Percentiles rank a stretch among this genome's conserved stretches.
phyloP scores from a whole-genome alignment of 441 rosid species.

The Jatropha podagrica region DNA sequence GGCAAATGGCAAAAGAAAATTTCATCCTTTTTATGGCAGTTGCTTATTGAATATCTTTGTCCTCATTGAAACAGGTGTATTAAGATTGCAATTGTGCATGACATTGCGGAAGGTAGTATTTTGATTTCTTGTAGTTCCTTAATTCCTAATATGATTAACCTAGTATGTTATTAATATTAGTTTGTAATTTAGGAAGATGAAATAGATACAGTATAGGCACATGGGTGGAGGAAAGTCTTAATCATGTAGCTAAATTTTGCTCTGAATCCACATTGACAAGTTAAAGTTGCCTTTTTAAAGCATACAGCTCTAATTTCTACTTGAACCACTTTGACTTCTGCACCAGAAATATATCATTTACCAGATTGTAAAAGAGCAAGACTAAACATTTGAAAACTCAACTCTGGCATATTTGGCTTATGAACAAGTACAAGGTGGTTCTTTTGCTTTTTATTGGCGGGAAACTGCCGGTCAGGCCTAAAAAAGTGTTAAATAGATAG shows the following conservation, averaged over 20 bases:
- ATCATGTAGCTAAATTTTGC: neutral
- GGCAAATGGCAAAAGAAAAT: neutral
- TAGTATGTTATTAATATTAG: neutral
- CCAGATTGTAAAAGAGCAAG: neutral
- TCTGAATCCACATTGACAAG: neutral
- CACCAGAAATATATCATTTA: neutral
- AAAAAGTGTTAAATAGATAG: neutral
- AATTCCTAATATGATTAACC: neutral
- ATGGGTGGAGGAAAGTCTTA: neutral
- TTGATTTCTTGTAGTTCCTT: constrained; percentile 3
- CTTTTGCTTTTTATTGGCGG: neutral
- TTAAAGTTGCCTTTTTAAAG: neutral
- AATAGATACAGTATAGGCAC: neutral
- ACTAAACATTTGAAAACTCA: neutral
- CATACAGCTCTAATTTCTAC: neutral
- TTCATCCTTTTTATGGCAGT: neutral
- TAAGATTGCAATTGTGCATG: constrained; percentile 93
- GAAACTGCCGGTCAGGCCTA: neutral
- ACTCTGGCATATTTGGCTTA: neutral
- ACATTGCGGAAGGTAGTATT: constrained; percentile 83
- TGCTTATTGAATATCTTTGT: constrained; percentile 6
- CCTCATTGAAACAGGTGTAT: constrained; percentile 58
- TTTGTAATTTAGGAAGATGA: neutral
- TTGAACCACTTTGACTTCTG: neutral
- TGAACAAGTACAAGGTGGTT: neutral